phyloP scores from a whole-genome alignment of 1,284 basidiomycete species.

The Leccinum angustisporum region DNA sequence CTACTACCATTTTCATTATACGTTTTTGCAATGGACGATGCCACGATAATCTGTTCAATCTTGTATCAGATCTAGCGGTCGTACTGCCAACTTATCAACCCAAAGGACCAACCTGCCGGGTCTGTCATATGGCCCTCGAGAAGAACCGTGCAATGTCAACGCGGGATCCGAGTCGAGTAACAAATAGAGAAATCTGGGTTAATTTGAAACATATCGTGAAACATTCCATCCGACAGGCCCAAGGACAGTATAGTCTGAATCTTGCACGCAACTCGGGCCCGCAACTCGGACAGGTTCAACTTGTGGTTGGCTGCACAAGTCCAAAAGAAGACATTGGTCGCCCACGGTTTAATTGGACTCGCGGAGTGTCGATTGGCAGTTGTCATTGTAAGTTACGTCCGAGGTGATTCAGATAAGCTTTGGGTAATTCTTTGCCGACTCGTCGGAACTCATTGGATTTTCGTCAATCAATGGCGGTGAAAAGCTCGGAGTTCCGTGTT shows the following conservation, averaged over 20 bases:
- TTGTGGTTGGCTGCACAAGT: no score
- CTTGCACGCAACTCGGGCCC: no score
- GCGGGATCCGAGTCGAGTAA: not conserved
- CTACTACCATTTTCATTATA: not conserved
- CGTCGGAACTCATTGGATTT: not conserved
- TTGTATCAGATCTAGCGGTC: not conserved
- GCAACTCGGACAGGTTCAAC: no score
- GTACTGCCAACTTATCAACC: not conserved
- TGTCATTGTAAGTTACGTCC: not conserved
- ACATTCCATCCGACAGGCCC: not conserved
- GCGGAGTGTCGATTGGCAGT: no score
- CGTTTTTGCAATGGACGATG: not conserved
- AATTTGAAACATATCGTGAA: not conserved
- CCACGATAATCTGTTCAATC: not conserved
- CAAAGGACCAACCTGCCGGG: not conserved
- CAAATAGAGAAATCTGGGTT: not conserved
- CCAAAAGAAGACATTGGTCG: not conserved
- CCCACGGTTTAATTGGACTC: no score
- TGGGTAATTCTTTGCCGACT: not conserved
- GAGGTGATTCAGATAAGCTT: no score
- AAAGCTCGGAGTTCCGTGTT: not conserved
- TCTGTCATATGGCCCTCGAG: not conserved
- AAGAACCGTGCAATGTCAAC: not conserved
- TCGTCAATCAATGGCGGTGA: not conserved
- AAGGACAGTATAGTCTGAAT: not conserved